phyloP scores from a whole-genome alignment of 371 early-diverging fungal genomes.

The Cokeromyces recurvatus region DNA sequence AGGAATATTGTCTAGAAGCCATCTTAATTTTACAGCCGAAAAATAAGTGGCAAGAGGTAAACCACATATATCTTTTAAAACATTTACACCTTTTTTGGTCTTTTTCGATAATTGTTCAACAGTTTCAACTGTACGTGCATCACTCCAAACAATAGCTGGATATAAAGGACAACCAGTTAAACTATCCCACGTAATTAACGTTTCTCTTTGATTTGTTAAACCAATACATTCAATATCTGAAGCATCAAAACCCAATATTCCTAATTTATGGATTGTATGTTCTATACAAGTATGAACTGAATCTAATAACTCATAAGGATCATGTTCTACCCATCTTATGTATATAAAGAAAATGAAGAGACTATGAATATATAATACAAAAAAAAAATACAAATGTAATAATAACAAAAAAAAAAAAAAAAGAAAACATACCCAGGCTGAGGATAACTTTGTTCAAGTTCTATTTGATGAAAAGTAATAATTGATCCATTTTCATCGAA shows the following conservation, averaged over 20 bases:
- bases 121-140: constrained; percentile 76
- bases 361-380: too few species aligned
- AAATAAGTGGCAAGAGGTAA: constrained; percentile 93
- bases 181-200: constrained; percentile 84
- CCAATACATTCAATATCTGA: constrained; percentile 75
- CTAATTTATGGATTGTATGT: constrained; percentile 62
- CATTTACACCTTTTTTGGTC: constrained; percentile 26
- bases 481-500: constrained; percentile 74
- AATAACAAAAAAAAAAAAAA: neutral
- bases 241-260: constrained; percentile 51
- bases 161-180: constrained; percentile 78
- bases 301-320: constrained; percentile 72
- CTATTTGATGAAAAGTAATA: constrained; percentile 73
- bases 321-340: constrained; percentile 95
- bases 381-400: too few species aligned
- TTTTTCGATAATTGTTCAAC: constrained; percentile 59
- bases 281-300: constrained; percentile 72
- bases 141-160: constrained; percentile 94
- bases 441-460: constrained; percentile 72
- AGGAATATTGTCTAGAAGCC: constrained; percentile 85
- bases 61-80: constrained; percentile 64
- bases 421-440: constrained; percentile 81
- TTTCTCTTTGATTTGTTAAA: constrained; percentile 95
- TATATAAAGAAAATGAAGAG: neutral
- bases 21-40: constrained; percentile 85